Conservation (phyloP, 78 protist species). For the Guillardia theta region DNA sequence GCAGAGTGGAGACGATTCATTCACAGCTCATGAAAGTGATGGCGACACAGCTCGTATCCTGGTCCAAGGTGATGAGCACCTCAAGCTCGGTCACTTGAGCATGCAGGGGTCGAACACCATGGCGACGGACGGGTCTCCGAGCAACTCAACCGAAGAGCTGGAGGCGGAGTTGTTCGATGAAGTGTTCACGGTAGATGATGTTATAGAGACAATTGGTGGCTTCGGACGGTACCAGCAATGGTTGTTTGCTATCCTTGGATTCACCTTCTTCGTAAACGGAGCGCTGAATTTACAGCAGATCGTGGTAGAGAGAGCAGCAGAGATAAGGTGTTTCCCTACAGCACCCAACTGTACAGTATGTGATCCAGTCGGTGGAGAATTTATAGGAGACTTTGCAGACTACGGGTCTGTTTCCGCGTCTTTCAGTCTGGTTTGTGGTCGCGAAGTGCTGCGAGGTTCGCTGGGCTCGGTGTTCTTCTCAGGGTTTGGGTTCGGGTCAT, state of each 20-base stretch:
- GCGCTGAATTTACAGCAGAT: background rate
- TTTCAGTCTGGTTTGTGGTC: background rate
- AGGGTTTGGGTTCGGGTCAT: background rate
- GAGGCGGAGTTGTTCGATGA: too few species aligned
- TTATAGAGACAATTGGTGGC: background rate
- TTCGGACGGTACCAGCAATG: constrained; percentile 6
- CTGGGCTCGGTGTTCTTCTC: background rate
- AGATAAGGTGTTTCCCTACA: background rate
- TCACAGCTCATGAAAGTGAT: too few species aligned
- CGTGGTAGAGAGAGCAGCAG: background rate
- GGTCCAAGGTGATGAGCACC: too few species aligned
- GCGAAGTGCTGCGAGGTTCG: background rate
- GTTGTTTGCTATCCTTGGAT: background rate
- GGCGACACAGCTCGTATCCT: too few species aligned
- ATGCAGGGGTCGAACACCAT: too few species aligned
- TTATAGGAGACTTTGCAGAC: background rate
- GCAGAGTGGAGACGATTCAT: too few species aligned
- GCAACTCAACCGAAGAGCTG: too few species aligned
- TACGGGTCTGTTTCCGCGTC: background rate
- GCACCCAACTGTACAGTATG: background rate
- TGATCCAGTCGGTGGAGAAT: background rate
- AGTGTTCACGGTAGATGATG: background rate
- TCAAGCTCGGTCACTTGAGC: too few species aligned
- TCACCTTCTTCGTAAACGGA: background rate
- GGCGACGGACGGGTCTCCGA: too few species aligned